Evolutionary conservation across 371 early-diverging fungal species (phyloP), one percentile per base, ranked within the genome.

Genomic region (Rhizopus stolonifer): DNA sequence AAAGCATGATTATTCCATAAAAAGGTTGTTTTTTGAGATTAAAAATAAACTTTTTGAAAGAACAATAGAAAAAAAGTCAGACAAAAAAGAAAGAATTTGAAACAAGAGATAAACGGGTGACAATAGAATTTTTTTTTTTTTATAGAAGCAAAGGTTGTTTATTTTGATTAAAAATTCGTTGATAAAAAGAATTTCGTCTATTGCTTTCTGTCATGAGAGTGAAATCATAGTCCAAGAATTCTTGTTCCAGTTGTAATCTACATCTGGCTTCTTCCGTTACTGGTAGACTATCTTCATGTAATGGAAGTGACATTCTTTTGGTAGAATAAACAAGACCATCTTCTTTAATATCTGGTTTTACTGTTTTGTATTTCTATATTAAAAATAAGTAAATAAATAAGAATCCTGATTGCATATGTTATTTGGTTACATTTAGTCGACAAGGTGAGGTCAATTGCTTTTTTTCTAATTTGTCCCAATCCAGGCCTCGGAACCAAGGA

Each of bases 361-460:
- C 4, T 7, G 17, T 45, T 51, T 14, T 21, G 33, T 31, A 18
- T 40, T 32, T 52, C n/a, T 18, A 15, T 3, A 13, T n/a, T 11
- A 40, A 24, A 18, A 9, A 10, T 23, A 2, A 24, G 23, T 23
- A 9, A 25, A 25, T 14, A 3, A 21, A 14, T 4, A 36, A 36
- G 26, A 10, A 5, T 23, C 22, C n/a, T n/a, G n/a, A n/a, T 29
- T 32, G 14, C 17, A 7, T 9, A 39, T n/a, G 24, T 19, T 9
- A 7, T 39, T 29, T 3, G 21, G 2, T 32, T 9, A 18, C 42
- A 26, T 31, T 7, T 4, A 43, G 23, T 54, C 11, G 24, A 46
- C 81, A 79, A 5, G 86, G 85, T 25, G 88, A 82, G 2, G 43
- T 54, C 11, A 75, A 69, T 43, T 77, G 67, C 50, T 86, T 85